Evolutionary conservation across 2,329 filamentous ascomycete species (phyloP).

Genomic region (Xenosphaeropsis pyriputrescens): DNA sequence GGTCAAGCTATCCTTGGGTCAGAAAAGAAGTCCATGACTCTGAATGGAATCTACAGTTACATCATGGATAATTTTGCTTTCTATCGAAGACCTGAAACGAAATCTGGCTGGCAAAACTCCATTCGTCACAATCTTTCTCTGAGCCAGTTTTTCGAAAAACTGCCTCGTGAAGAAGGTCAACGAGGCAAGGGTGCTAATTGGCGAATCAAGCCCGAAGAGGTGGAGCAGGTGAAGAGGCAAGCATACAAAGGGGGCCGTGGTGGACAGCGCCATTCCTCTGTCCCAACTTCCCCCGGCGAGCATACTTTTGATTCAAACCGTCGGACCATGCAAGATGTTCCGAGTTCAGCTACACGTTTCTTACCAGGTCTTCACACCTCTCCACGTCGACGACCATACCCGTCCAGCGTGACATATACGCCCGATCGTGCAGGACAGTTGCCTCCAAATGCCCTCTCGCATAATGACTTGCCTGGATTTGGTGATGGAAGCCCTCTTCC

Average conservation of each 20-base stretch:
- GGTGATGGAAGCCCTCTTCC: constrained; percentile 46
- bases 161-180: constrained; percentile 82
- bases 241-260: constrained; percentile 41
- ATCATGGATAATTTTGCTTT: constrained; percentile 89
- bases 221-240: constrained; percentile 65
- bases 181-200: constrained; percentile 99
- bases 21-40: constrained; percentile 73
- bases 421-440: constrained; percentile 33
- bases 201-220: constrained; percentile 75
- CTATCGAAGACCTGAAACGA: constrained; percentile 63
- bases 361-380: constrained; percentile 38
- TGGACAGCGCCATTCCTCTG: constrained; percentile 52
- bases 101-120: constrained; percentile 92
- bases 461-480: constrained; percentile 19
- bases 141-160: constrained; percentile 89
- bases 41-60: constrained; percentile 86
- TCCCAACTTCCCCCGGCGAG: constrained; percentile 51
- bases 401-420: constrained; percentile 30
- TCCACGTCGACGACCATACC: constrained; percentile 35
- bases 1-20: constrained; percentile 88
- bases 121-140: constrained; percentile 93
- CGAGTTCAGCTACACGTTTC: constrained; percentile 37
- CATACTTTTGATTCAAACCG: constrained; percentile 12
- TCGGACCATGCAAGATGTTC: constrained; percentile 21
- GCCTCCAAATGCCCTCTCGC: no score